A percentile compares a stretch with the other conserved stretches of the same genome.
Conservation (phyloP, 2,329 filamentous ascomycete species). For the Cladosporium velox region DNA sequence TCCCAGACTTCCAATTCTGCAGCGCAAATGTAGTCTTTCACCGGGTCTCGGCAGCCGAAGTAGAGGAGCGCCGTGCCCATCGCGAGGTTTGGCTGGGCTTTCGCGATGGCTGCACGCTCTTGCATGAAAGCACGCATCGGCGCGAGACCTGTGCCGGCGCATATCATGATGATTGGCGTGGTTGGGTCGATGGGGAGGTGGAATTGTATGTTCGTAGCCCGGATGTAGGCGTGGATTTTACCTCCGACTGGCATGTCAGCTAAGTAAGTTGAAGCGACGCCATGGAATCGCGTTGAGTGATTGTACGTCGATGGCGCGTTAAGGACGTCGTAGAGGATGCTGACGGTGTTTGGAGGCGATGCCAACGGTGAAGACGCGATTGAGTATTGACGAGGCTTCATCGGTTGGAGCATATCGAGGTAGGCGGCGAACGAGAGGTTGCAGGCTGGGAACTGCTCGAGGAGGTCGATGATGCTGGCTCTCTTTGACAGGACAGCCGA, state of each 20-base stretch:
- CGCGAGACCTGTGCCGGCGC: constrained; percentile 54
- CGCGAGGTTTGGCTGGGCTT: constrained; percentile 33
- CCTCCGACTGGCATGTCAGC: constrained; percentile 41
- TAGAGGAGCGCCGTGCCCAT: constrained; percentile 34
- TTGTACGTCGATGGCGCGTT: constrained; percentile 20
- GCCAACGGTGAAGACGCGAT: constrained; percentile 30
- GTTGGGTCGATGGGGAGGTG: constrained; percentile 43
- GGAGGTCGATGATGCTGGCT: constrained; percentile 60
- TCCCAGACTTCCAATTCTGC: constrained; percentile 25
- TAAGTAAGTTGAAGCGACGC: constrained; percentile 45
- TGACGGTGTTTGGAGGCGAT: constrained; percentile 20
- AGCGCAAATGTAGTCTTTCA: constrained; percentile 41
- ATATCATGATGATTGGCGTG: constrained; percentile 56
- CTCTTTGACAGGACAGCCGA: constrained; percentile 50
- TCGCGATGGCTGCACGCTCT: constrained; percentile 38
- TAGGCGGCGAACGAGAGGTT: constrained; percentile 63
- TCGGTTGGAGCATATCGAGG: constrained; percentile 29
- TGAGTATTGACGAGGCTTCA: constrained; percentile 32
- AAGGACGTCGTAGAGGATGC: constrained; percentile 65
- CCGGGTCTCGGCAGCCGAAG: constrained; percentile 48
- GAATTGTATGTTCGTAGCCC: constrained; percentile 42
- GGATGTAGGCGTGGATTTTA: constrained; percentile 41
- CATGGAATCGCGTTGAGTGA: constrained; percentile 34
- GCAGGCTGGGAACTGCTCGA: constrained; percentile 62
- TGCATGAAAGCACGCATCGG: constrained; percentile 49